Conservation (phyloP, 495 filamentous ascomycete genomes). For the Apodospora peruviana region DNA sequence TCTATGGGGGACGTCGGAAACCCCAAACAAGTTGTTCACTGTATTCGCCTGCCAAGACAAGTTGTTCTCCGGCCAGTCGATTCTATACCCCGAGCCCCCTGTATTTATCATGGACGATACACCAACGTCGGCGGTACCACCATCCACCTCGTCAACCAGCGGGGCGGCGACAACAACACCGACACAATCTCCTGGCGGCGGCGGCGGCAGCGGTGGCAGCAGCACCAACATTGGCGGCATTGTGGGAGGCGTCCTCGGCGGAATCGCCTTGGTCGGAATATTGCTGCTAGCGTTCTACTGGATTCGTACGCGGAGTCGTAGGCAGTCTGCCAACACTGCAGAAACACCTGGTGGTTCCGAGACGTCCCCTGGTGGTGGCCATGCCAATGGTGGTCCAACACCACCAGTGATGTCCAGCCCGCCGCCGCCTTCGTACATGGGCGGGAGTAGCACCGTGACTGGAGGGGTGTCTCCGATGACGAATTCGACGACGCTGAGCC, state of each 20-base stretch:
- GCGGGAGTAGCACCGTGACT: too few species aligned
- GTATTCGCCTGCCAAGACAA: constrained; percentile 7
- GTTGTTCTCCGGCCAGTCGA: background rate
- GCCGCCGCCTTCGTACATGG: too few species aligned
- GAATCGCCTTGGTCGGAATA: background rate
- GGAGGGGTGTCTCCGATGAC: too few species aligned
- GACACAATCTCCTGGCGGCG: background rate
- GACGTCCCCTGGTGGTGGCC: too few species aligned
- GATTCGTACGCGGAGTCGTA: background rate
- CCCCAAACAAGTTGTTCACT: constrained; percentile 4
- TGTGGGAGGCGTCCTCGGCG: constrained; percentile 1
- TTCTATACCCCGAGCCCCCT: constrained; percentile 1
- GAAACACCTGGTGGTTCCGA: too few species aligned
- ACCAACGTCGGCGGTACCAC: background rate
- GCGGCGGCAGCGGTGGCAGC: background rate
- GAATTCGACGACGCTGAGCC: too few species aligned
- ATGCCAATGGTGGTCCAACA: too few species aligned
- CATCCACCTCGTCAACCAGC: background rate
- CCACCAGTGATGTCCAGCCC: too few species aligned
- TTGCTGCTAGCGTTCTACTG: background rate
- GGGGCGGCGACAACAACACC: background rate
- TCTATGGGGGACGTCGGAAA: constrained; percentile 6
- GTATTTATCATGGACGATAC: background rate
- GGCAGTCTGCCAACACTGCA: too few species aligned
- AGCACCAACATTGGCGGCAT: background rate